Conservation (phyloP, 257 asterid genomes). For the Plantago elongata region DNA sequence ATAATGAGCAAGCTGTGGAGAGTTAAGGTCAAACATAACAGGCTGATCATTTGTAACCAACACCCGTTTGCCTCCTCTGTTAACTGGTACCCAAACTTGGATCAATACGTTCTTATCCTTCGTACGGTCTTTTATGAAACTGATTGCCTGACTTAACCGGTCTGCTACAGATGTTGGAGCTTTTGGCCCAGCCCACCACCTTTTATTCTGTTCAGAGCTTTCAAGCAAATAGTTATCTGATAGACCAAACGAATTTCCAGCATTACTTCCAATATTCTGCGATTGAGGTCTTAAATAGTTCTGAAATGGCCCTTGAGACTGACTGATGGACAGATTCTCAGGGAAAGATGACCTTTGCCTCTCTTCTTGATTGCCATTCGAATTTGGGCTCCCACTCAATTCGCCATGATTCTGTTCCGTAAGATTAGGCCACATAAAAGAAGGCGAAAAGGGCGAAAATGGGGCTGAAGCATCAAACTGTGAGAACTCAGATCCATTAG, state of each 20-base stretch:
- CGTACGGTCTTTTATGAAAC: slow-evolving; percentile 47
- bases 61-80: slow-evolving; percentile 56
- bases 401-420: slow-evolving; percentile 31
- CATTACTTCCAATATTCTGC: slow-evolving; percentile 24
- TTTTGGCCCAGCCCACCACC: slow-evolving; percentile 74
- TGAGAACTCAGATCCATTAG: slow-evolving; percentile 57
- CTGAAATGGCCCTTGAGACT: slow-evolving; percentile 32
- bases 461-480: slow-evolving; percentile 37
- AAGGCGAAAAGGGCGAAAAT: slow-evolving; percentile 55
- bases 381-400: slow-evolving; percentile 22
- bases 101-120: slow-evolving; percentile 55
- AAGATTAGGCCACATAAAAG: slow-evolving; percentile 52
- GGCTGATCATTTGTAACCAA: slow-evolving; percentile 64
- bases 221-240: slow-evolving; percentile 27
- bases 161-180: slow-evolving; percentile 63
- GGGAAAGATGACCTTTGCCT: slow-evolving; percentile 43
- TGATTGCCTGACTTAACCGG: slow-evolving; percentile 55
- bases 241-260: slow-evolving; percentile 20
- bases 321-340: slow-evolving; percentile 47
- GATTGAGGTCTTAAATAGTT: slow-evolving; percentile 22
- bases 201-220: slow-evolving; percentile 33
- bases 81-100: slow-evolving; percentile 88
- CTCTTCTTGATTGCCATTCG: slow-evolving; percentile 33
- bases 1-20: slow-evolving; percentile 65
- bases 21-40: slow-evolving; percentile 49